Base-by-base conservation (phyloP, 208 protist genomes). In the Acanthamoeba castellanii region DNA sequence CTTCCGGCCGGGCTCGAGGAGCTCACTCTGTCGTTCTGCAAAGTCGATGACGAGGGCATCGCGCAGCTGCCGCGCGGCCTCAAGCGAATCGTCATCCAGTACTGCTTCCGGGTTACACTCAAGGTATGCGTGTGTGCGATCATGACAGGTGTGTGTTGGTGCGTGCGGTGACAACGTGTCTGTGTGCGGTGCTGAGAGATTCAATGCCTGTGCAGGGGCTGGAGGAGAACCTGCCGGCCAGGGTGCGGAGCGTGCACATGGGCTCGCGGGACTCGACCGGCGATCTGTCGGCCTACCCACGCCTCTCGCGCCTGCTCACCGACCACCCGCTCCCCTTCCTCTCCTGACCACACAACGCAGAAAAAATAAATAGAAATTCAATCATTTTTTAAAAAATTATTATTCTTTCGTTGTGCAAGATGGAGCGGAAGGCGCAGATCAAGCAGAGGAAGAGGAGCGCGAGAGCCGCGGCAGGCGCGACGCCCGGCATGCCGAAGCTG, bases 21-120 rank as follows among this genome's bases (percentile, higher is more conserved):
- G 20, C 82, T 90, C n/a, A 90, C 20, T 1, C 45, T 90, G 18
- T 70, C 55, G n/a, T 59, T 70, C 25, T 90, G 82, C 50, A 70
- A 59, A 11, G 57, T 90, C 82, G 57, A 59, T 16, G 82, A 90
- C 55, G n/a, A 90, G 55, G 82, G 82, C 55, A 68, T 90, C 57
- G 82, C 82, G 27, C 22, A 32, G 52, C 55, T 90, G 82, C 82
- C 82, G 18, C 52, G 42, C 20, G 25, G 74, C 74, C 74, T 84
- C 74, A 84, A 84, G 42, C 74, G 37, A 7, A 16, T 84, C 45
- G 74, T 84, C 74, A 52, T 84, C 42, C 74, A 84, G 74, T 84
- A 42, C 27, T 84, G 74, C 74, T 84, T 84, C 74, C 11, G 74
- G 3, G 74, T 84, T 22, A 84, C 74, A 9, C 45, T 55, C 74